phyloP scores from a whole-genome alignment of 768 basidiomycete species.

The Trametes maxima region DNA sequence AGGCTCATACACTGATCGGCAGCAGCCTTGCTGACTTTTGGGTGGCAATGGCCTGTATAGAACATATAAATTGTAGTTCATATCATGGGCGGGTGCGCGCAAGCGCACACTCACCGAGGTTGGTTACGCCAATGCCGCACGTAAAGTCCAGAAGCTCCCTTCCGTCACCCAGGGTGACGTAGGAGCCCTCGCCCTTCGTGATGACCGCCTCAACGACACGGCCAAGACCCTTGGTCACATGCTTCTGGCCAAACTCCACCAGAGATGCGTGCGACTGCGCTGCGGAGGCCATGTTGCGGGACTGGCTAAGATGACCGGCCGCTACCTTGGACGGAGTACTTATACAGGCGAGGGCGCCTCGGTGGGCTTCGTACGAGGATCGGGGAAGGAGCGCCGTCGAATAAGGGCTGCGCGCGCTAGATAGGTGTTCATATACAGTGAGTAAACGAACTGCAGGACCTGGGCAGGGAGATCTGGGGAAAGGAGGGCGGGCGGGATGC shows the following conservation, averaged over 20 bases:
- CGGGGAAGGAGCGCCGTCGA: conserved; percentile 10
- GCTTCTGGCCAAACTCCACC: conserved; percentile 43
- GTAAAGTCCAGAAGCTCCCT: conserved; percentile 82
- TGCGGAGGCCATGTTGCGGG: conserved; percentile 23
- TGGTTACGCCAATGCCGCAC: conserved; percentile 85
- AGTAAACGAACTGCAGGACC: background rate
- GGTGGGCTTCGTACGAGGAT: background rate
- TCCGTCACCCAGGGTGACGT: conserved; percentile 73
- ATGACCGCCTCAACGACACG: conserved; percentile 56
- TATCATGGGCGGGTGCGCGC: background rate
- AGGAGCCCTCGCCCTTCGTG: conserved; percentile 70
- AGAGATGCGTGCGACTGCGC: conserved; percentile 24
- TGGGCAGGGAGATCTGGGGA: background rate
- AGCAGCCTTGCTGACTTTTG: conserved; percentile 82
- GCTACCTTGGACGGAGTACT: background rate
- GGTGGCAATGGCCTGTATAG: conserved; percentile 78
- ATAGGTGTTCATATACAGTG: background rate
- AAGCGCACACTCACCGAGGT: conserved; percentile 56
- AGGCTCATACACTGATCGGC: conserved; percentile 85
- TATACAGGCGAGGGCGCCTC: conserved; percentile 9
- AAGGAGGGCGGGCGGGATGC: background rate
- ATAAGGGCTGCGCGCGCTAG: conserved; percentile 6
- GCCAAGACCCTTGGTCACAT: conserved; percentile 49
- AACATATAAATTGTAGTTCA: background rate
- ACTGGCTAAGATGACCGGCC: background rate